phyloP scores from a whole-genome alignment of 2,329 filamentous ascomycete genomes.

The Albophoma yamanashiensis region DNA sequence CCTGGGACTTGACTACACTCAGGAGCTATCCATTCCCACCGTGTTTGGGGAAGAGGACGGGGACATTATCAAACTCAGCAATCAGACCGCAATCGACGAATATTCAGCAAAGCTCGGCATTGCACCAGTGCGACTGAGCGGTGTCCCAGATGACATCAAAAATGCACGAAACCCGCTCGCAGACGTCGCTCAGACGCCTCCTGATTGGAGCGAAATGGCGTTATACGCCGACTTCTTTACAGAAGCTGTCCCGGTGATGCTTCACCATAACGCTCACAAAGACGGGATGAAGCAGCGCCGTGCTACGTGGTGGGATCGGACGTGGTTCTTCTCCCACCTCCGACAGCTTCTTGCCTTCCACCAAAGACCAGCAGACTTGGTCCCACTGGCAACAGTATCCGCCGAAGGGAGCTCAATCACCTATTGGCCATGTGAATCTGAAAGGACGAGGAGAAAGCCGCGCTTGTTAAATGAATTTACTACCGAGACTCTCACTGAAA shows the following conservation, averaged over 20 bases:
- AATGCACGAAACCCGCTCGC: neutral
- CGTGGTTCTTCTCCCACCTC: neutral
- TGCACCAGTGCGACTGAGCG: neutral
- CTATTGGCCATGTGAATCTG: too few species aligned
- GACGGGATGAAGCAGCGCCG: neutral
- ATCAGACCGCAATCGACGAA: neutral
- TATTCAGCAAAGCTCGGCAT: too few species aligned
- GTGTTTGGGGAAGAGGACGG: neutral
- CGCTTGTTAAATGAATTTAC: too few species aligned
- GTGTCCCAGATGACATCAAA: neutral
- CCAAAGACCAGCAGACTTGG: too few species aligned
- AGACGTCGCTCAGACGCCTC: neutral
- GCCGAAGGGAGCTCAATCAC: too few species aligned
- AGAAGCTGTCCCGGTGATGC: neutral
- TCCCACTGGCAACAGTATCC: too few species aligned
- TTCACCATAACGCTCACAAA: neutral
- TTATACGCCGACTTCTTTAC: neutral
- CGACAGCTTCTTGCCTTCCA: too few species aligned
- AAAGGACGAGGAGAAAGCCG: too few species aligned
- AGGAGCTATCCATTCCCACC: neutral
- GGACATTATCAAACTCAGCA: neutral
- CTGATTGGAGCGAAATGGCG: neutral
- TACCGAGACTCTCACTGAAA: too few species aligned
- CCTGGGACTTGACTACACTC: neutral
- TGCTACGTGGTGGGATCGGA: neutral